These are phyloP conservation scores for Geum urbanum DNA, from an alignment of 306 rosid species.

Conservation along the genomic window DNA sequence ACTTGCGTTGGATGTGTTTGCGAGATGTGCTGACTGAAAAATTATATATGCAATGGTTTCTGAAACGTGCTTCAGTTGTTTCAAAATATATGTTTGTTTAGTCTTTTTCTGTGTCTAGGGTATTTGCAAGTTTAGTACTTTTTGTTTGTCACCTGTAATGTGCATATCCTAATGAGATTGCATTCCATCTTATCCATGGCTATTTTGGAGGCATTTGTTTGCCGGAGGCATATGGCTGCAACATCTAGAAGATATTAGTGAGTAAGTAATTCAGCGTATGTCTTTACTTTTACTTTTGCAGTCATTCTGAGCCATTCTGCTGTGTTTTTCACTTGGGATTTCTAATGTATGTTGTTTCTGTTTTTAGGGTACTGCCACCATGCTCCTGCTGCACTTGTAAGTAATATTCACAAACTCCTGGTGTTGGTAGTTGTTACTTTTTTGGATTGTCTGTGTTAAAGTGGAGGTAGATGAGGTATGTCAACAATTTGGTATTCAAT, in stretches of 20 bases:
- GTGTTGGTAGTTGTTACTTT: not conserved
- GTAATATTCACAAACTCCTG: slow-evolving; percentile 20
- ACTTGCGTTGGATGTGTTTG: not conserved
- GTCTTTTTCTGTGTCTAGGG: not conserved
- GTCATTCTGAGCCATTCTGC: not conserved
- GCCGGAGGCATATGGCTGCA: slow-evolving; percentile 50
- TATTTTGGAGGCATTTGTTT: slow-evolving; percentile 60
- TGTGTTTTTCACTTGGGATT: not conserved
- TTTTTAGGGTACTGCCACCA: slow-evolving; percentile 26
- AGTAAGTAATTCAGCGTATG: slow-evolving; percentile 45
- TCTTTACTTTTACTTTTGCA: not conserved
- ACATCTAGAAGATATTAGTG: slow-evolving; percentile 30
- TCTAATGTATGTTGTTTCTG: slow-evolving; percentile 5
- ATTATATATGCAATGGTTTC: slow-evolving; percentile 10
- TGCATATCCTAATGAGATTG: slow-evolving; percentile 58
- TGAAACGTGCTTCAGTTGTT: slow-evolving; percentile 2
- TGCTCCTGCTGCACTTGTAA: slow-evolving; percentile 32
- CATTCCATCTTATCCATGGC: slow-evolving; percentile 82
- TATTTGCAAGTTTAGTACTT: not conserved
- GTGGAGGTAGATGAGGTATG: too few relatives aligned
- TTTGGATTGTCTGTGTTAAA: too few relatives aligned
- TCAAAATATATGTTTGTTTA: not conserved
- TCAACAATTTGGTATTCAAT: too few relatives aligned
- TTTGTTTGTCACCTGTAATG: slow-evolving; percentile 21
- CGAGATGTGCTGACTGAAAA: not conserved